phyloP scores from a whole-genome alignment of 2,329 filamentous ascomycete species.

The Penicillium olsonii region DNA sequence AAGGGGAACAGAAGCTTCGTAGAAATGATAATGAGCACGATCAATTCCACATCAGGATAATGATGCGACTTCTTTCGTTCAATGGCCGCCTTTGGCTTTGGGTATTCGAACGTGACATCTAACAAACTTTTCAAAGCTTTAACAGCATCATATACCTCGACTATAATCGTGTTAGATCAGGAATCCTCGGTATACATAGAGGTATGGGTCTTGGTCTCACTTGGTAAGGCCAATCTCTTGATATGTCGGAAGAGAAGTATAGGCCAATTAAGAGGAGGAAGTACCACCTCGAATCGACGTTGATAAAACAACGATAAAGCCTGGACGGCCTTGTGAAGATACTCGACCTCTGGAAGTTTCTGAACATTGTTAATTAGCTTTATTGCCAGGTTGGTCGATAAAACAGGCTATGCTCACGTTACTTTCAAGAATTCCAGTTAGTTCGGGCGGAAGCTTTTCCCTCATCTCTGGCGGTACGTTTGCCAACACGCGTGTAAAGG shows the following conservation, averaged over 20 bases:
- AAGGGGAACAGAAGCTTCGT: constrained; percentile 81
- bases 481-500: constrained; percentile 66
- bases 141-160: constrained; percentile 53
- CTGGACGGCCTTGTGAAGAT: constrained; percentile 66
- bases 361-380: constrained; percentile 17
- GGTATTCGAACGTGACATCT: constrained; percentile 60
- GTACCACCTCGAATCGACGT: constrained; percentile 66
- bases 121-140: constrained; percentile 58
- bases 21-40: constrained; percentile 70
- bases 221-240: constrained; percentile 71
- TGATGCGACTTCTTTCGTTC: constrained; percentile 45
- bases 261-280: constrained; percentile 72
- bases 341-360: constrained; percentile 50
- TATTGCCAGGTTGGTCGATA: background rate
- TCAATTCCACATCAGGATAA: constrained; percentile 74
- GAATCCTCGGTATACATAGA: background rate
- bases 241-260: constrained; percentile 70
- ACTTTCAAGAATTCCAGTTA: constrained; percentile 43
- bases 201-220: constrained; percentile 48
- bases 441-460: constrained; percentile 45
- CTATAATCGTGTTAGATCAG: constrained; percentile 21
- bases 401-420: constrained; percentile 28
- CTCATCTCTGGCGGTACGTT: constrained; percentile 47
- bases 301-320: constrained; percentile 66
- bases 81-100: constrained; percentile 38